Evolutionary conservation across 2,329 filamentous ascomycete genomes (phyloP), one percentile per base, ranked within the genome.

Genomic region (Claviceps fusiformis): DNA sequence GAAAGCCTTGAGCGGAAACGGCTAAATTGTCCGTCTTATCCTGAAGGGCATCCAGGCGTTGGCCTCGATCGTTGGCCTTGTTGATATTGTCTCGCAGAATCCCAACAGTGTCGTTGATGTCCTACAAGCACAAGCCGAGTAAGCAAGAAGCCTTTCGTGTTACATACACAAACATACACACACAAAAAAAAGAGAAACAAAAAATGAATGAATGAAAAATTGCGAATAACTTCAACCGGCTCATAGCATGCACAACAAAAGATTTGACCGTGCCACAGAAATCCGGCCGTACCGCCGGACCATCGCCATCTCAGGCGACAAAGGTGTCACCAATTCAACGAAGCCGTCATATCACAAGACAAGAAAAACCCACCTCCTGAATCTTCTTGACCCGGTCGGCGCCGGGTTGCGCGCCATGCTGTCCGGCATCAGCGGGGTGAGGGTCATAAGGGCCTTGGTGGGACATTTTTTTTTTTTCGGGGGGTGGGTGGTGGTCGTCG

Each of bases 71-170:
- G 47, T 88, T 90, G 59, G 95, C 89, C 74, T 93, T 95, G 77
- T 91, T 90, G 78, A 98, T 95, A 76, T 98, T 98, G 71, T 95
- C 86, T 66, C 87, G 84, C 92, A 98, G 96, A 62, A 93, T 88
- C 68, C 86, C 86, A 65, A 96, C 89, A 53, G 92, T 95, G 68
- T 91, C 88, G 71, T 97, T 87, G 73, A 98, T 95, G 95, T 97
- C 87, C 93, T 98, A 24, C 10, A 43, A 50, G 2, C 56, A 39
- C 47, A 52, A 52, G 57, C 62, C 56, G 24, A 65, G 56, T 59
- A 51, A 54, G 55, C 55, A 37, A 1, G 33, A 13, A 44, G 19
- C 19, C 19, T 19, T 19, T 19, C 19, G 19, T 19, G 19, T 19
- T 19, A 19, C 19, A 19, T 19, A 19, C 19, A 19, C 19, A 19